Percentiles rank a stretch among this genome's conserved stretches.
These are phyloP conservation scores for Hanseniaspora clermontiae DNA, from an alignment of 805 yeast genomes.

Conservation along the genomic window DNA sequence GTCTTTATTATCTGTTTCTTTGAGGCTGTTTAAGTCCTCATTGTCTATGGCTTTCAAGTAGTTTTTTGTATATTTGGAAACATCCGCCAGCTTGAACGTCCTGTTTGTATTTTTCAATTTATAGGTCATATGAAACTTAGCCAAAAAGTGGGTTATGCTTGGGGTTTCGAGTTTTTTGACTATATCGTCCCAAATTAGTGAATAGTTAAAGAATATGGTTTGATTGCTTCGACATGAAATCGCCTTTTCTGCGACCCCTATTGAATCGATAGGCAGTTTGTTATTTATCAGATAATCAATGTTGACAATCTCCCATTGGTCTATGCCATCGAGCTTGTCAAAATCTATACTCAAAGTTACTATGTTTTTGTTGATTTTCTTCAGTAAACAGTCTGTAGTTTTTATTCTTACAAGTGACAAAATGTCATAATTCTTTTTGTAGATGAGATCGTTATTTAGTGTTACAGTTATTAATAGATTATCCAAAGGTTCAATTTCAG, in stretches of 20 bases:
- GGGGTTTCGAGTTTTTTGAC: not conserved
- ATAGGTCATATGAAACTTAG: constrained; percentile 1
- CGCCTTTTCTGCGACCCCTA: not conserved
- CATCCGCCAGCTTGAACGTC: constrained; percentile 1
- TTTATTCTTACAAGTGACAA: not conserved
- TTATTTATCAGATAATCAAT: not conserved
- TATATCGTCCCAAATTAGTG: constrained; percentile 1
- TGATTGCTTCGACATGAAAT: not conserved
- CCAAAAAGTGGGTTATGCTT: not conserved
- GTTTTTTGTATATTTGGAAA: not conserved
- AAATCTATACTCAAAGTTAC: not conserved
- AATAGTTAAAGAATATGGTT: not conserved
- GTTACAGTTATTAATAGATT: not conserved
- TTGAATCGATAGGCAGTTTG: not conserved
- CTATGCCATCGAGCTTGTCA: not conserved
- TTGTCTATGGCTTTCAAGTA: not conserved
- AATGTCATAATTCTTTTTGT: not conserved
- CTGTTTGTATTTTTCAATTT: not conserved
- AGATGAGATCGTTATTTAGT: not conserved
- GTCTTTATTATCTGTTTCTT: not conserved
- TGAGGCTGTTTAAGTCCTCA: not conserved
- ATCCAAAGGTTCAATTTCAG: not conserved
- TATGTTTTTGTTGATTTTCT: constrained; percentile 3
- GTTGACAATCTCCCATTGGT: constrained; percentile 1
- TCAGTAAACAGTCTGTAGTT: constrained; percentile 4